Base-by-base conservation (phyloP, 352 stramenopile species). In the Globisporangium recalcitrans region DNA sequence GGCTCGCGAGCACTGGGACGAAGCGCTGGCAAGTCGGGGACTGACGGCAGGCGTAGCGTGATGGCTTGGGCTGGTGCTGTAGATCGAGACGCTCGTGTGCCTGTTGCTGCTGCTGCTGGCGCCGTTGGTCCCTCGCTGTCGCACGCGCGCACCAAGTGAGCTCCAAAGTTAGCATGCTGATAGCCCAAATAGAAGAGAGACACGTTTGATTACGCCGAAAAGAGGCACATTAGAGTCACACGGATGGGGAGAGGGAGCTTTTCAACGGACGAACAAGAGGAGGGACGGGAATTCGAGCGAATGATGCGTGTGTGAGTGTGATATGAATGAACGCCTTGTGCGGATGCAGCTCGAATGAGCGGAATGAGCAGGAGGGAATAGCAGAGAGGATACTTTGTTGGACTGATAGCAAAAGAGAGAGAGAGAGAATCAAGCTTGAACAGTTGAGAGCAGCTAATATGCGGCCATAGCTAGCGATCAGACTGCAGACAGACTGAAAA, bases 121-220 rank as follows among this genome's bases (percentile, higher is more conserved):
- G 10, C 11, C 14, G 19, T 46, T 6, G 11, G 38, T 22, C 16
- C 4, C 3, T 40, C 36, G 19, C 9, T 44, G 51, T 57, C 51
- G 26, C 51, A 57, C 29, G 51, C 51, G 27, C 38, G 31, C 51
- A 55, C 9, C 19, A 40, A 57, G 11, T 9, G 51, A 44, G 51
- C 29, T 44, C 51, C 51, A 57, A 57, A 44, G 51, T 57, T 57
- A 16, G 29, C 51, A 26, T 34, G 24, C 11, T 7, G 1, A 21
- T 22, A 13, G 6, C 2, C 26, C 27, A 14, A n/a, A 16, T 21
- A 13, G 8, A 56, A 13, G 8, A 56, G 26, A 56, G 49, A 57
- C 51, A 57, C 51, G 38, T 4, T 16, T 57, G 51, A 57, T 57
- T 57, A 57, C 51, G 51, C 44, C n/a, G 4, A 16, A 2, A 3